Percentiles rank a stretch among this genome's conserved stretches.
These are phyloP conservation scores for Pseudevernia furfuracea DNA, from an alignment of 495 filamentous ascomycete species.

Conservation along the genomic window DNA sequence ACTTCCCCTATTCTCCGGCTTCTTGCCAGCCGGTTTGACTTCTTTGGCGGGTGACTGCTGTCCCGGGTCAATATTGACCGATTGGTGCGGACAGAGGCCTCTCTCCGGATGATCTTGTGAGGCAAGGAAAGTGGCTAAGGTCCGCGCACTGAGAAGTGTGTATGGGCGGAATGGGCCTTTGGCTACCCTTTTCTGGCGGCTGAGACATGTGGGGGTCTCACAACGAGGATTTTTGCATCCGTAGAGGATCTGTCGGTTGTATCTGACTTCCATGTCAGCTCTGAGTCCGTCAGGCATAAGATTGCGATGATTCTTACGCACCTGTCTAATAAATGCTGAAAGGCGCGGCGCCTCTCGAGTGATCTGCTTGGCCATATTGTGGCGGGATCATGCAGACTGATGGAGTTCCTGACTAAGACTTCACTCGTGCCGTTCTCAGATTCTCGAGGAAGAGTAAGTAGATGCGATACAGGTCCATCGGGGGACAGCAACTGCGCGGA, in stretches of 20 bases:
- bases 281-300: background rate
- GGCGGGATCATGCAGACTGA: conserved; percentile 40
- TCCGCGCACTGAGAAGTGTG: conserved; percentile 61
- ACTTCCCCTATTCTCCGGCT: background rate
- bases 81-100: conserved; percentile 53
- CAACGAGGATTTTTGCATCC: conserved; percentile 69
- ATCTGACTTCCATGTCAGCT: conserved; percentile 42
- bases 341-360: conserved; percentile 22
- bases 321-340: conserved; percentile 18
- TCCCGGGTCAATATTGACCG: background rate
- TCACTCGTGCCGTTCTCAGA: conserved; percentile 19
- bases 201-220: conserved; percentile 72
- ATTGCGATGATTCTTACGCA: background rate
- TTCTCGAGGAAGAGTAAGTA: background rate
- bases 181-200: conserved; percentile 57
- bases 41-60: background rate
- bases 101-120: conserved; percentile 69
- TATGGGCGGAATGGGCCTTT: conserved; percentile 67
- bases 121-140: conserved; percentile 70
- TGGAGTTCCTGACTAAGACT: conserved; percentile 42
- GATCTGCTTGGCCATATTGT: conserved; percentile 35
- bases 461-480: background rate
- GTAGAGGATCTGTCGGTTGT: conserved; percentile 72
- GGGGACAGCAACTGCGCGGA: background rate
- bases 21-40: background rate